These are phyloP conservation scores for Paraconiothyrium sp. DNA, from an alignment of 2,329 filamentous ascomycete genomes.

Conservation along the genomic window DNA sequence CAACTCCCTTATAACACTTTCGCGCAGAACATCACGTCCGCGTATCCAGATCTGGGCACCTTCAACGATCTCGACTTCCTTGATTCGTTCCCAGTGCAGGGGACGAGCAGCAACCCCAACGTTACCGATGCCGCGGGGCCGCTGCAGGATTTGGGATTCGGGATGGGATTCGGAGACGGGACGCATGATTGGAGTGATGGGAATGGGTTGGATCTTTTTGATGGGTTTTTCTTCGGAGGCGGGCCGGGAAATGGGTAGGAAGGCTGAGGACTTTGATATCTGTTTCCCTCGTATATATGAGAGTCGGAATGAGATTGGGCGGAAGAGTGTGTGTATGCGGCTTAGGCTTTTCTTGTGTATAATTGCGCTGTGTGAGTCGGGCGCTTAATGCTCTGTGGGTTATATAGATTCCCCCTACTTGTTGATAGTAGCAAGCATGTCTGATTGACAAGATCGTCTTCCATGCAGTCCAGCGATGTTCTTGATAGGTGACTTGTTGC, in stretches of 20 bases:
- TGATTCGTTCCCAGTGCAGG: slow-evolving; percentile 57
- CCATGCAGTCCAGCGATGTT: too few relatives aligned
- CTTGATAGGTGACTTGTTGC: neutral
- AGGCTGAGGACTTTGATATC: neutral
- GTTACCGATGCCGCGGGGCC: slow-evolving; percentile 57
- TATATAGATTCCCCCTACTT: neutral
- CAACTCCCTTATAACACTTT: slow-evolving; percentile 44
- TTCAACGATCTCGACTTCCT: slow-evolving; percentile 65
- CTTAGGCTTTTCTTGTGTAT: neutral
- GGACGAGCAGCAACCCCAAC: slow-evolving; percentile 20
- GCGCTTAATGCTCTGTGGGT: neutral
- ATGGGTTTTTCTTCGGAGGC: slow-evolving; percentile 64
- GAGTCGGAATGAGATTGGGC: neutral
- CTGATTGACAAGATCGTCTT: too few relatives aligned
- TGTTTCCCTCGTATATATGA: neutral
- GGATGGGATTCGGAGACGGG: slow-evolving; percentile 52
- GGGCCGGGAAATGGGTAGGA: slow-evolving; percentile 7
- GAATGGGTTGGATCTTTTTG: slow-evolving; percentile 64
- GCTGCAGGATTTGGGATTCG: slow-evolving; percentile 68
- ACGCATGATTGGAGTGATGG: slow-evolving; percentile 67
- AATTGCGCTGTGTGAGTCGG: neutral
- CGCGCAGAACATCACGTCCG: slow-evolving; percentile 34
- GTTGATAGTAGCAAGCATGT: neutral
- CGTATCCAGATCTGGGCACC: slow-evolving; percentile 43
- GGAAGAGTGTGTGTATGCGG: neutral